A percentile compares a stretch with the other conserved stretches of the same genome.
Conservation (phyloP, 2,329 filamentous ascomycete species). For the Diplodia seriata region DNA sequence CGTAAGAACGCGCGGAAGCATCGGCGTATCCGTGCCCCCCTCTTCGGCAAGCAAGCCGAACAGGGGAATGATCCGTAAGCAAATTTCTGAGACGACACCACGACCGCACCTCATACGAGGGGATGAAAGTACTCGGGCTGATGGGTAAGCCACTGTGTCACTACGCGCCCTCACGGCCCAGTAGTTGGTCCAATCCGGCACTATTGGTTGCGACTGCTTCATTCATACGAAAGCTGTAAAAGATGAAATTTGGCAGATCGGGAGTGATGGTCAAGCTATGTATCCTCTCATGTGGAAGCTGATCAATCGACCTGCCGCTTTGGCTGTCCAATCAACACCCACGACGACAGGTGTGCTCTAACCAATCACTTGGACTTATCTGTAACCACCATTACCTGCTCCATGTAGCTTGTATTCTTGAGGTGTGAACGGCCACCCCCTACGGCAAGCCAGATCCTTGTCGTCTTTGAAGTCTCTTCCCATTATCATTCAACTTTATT, state of each 20-base stretch:
- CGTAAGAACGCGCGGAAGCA: conserved; percentile 12
- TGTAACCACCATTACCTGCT: no score
- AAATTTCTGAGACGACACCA: conserved; percentile 7
- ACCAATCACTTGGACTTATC: no score
- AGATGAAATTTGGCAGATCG: neutral
- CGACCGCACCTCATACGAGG: neutral
- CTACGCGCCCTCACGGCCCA: neutral
- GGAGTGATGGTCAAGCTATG: neutral
- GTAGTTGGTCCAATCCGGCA: neutral
- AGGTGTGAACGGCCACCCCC: no score
- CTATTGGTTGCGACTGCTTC: neutral
- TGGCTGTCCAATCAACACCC: no score
- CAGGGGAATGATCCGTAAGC: neutral
- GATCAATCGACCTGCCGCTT: neutral
- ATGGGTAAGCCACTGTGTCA: neutral
- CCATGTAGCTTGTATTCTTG: no score
- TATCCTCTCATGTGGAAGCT: neutral
- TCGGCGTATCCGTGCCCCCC: conserved; percentile 11
- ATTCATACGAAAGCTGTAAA: neutral
- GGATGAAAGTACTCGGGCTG: neutral
- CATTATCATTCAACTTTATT: no score
- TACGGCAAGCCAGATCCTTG: no score
- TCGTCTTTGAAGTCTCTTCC: no score
- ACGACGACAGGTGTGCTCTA: no score
- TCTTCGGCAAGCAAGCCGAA: conserved; percentile 15